A percentile compares a stretch with the other conserved stretches of the same genome.
Evolutionary conservation across 2,329 filamentous ascomycete species (phyloP).

Genomic region (Aspergillus japonicus): DNA sequence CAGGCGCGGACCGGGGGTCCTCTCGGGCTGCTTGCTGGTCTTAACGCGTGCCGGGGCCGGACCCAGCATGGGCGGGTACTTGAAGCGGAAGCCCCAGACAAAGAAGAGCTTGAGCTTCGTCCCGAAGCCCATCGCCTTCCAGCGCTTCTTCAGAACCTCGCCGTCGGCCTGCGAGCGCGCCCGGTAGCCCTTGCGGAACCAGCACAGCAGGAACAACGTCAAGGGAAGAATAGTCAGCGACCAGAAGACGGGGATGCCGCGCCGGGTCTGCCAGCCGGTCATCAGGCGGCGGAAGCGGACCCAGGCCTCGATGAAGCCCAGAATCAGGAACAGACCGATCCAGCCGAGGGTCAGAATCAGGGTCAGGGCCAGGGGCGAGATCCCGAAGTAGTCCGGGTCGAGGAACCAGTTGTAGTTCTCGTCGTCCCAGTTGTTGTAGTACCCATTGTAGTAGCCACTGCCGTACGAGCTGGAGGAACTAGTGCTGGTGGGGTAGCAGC

Average conservation of each 20-base stretch:
- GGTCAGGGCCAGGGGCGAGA: conserved; percentile 26
- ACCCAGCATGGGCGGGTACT: conserved; percentile 29
- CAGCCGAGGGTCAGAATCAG: conserved; percentile 28
- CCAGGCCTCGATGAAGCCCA: conserved; percentile 32
- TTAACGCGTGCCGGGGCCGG: conserved; percentile 25
- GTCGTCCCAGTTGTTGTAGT: conserved; percentile 10
- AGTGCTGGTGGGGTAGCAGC: conserved; percentile 13
- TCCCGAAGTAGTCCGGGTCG: conserved; percentile 21
- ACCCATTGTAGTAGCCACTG: conserved; percentile 1
- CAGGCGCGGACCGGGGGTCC: conserved; percentile 25
- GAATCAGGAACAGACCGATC: conserved; percentile 27
- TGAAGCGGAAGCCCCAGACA: conserved; percentile 30
- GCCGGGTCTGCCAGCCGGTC: conserved; percentile 35
- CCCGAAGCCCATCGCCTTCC: conserved; percentile 27
- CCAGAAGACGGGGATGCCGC: conserved; percentile 34
- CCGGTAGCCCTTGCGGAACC: conserved; percentile 29
- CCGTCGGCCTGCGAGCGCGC: conserved; percentile 29
- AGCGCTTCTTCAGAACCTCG: conserved; percentile 24
- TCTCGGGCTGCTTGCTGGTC: conserved; percentile 22
- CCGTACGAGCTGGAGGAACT: conserved; percentile 1
- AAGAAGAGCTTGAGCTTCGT: conserved; percentile 29
- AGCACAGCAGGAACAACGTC: conserved; percentile 23
- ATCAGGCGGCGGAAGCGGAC: conserved; percentile 34
- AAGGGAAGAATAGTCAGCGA: conserved; percentile 24
- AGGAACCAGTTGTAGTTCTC: conserved; percentile 23